phyloP scores from a whole-genome alignment of 768 basidiomycete genomes.

The Russula ochroleuca region DNA sequence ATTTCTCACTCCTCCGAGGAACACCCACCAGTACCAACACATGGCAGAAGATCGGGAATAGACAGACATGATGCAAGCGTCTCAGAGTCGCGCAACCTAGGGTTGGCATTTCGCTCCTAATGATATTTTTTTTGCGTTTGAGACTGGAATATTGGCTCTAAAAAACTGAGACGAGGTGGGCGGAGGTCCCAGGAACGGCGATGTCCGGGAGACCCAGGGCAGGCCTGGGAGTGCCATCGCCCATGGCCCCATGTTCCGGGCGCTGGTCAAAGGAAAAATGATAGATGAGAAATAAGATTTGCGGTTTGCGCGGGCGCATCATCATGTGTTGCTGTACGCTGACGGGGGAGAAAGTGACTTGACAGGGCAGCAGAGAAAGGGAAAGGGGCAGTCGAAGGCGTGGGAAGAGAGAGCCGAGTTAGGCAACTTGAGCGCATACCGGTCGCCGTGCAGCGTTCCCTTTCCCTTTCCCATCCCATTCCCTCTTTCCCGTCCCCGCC shows the following conservation, averaged over 20 bases:
- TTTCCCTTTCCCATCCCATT: neutral
- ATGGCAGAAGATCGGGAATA: neutral
- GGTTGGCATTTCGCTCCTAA: neutral
- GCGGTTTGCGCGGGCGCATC: neutral
- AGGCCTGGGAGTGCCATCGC: neutral
- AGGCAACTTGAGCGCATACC: neutral
- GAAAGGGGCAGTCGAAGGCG: neutral
- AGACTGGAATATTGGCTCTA: neutral
- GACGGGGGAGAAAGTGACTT: too few species aligned
- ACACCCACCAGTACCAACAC: neutral
- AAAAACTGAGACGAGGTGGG: neutral
- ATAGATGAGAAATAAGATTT: neutral
- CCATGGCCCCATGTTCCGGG: neutral
- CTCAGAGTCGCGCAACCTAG: neutral
- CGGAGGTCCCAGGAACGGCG: neutral
- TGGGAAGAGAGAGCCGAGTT: neutral
- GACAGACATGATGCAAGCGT: neutral
- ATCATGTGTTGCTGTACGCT: neutral
- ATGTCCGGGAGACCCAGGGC: too few species aligned
- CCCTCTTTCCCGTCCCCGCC: conserved; percentile 12
- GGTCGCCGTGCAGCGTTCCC: neutral
- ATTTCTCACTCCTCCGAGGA: neutral
- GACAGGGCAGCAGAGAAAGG: neutral
- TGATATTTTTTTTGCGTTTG: neutral
- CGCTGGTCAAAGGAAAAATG: neutral